These are phyloP conservation scores for Acarospora socialis DNA, from an alignment of 2,329 filamentous ascomycete species.

Conservation along the genomic window DNA sequence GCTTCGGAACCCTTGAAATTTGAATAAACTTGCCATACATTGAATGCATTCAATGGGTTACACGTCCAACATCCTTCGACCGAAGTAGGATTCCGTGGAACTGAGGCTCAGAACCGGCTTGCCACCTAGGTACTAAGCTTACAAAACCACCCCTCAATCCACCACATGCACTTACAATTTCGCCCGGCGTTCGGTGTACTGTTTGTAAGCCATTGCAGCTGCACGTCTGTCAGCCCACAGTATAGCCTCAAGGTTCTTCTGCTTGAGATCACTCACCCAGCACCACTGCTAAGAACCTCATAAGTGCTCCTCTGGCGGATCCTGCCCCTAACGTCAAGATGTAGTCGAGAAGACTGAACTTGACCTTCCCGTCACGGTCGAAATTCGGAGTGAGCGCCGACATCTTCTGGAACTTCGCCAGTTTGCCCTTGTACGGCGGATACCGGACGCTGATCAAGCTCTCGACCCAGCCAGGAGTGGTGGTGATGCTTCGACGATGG, in stretches of 20 bases:
- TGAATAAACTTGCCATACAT: no score
- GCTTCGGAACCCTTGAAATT: no score
- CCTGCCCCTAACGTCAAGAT: conserved; percentile 29
- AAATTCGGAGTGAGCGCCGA: conserved; percentile 43
- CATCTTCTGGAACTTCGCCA: conserved; percentile 36
- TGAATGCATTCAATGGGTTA: no score
- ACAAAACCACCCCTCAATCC: no score
- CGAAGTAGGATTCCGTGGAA: no score
- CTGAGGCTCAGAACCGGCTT: no score
- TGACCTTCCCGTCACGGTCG: conserved; percentile 39
- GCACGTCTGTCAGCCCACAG: background rate
- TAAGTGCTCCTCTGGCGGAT: conserved; percentile 23
- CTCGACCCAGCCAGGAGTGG: conserved; percentile 47
- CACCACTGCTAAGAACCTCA: conserved; percentile 23
- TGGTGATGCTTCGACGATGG: conserved; percentile 44
- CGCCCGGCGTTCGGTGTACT: conserved; percentile 22
- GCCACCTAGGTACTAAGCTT: no score
- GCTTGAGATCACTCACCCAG: conserved; percentile 24
- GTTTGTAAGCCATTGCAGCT: conserved; percentile 16
- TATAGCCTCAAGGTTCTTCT: background rate
- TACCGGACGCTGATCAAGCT: conserved; percentile 42
- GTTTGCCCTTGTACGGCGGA: conserved; percentile 45
- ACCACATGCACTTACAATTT: conserved; percentile 21
- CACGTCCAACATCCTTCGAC: no score
- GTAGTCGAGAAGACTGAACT: conserved; percentile 26